Evolutionary conservation across 257 asterid species (phyloP), one percentile per base, ranked within the genome.

Genomic region (Verbascum thapsus): DNA sequence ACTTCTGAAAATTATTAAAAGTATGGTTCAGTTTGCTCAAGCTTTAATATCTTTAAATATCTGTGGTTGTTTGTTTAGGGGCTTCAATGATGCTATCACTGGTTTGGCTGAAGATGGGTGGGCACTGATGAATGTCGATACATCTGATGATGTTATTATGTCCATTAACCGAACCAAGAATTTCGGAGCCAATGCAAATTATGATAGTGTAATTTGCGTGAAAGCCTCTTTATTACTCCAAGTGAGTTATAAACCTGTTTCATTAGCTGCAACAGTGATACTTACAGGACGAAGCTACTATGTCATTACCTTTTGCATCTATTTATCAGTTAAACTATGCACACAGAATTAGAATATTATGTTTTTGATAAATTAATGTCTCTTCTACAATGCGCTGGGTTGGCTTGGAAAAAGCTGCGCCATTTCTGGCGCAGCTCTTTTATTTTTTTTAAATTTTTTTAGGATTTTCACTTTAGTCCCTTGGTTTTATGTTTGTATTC

Each of bases 61-160:
- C 42, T 59, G 8, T 71, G 63, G 39, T 71, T 63, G 59, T 58
- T 30, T 68, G 9, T 48, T n/a, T 64, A 79, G 85, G 88, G 69
- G 69, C 58, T 81, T 78, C 80, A 76, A 73, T 57, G 75, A 75
- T 45, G 85, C 84, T 64, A 54, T 81, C 32, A 75, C 58, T 71
- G 56, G 80, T 58, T 73, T 76, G 30, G 64, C 65, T 53, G 82
- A 81, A 61, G 88, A 81, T 67, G 88, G 82, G 18, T 81, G 88
- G 88, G 32, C 68, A 49, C 53, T 75, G 74, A 48, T 70, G 73
- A 65, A 58, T 26, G 63, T 43, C 16, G 72, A 71, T 49, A 61
- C 50, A 20, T 34, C 74, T 1, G 70, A 73, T 67, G 80, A 70
- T 54, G 16, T 66, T 37, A 35, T 70, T 66, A 57, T 48, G 58